Conservation (phyloP, 169 alveolate species). For the Amoebophrya sp. region DNA sequence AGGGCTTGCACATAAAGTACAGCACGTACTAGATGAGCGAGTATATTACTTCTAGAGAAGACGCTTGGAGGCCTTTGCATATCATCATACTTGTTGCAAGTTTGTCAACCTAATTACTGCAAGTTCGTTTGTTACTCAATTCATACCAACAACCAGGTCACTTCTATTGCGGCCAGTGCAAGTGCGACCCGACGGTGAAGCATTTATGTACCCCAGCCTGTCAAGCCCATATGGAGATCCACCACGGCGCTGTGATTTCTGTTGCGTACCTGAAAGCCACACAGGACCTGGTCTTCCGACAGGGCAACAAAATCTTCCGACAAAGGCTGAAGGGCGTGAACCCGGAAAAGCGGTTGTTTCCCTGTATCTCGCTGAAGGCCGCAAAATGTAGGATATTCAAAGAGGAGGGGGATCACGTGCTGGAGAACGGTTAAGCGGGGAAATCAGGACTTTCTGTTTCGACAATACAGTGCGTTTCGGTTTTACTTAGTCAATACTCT, state of each 20-base stretch:
- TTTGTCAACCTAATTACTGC: too few relatives aligned
- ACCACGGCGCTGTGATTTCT: not conserved
- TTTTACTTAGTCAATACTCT: too few relatives aligned
- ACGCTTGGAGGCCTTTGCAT: too few relatives aligned
- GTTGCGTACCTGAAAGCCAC: not conserved
- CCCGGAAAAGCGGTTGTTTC: not conserved
- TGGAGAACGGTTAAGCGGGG: not conserved
- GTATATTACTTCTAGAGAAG: too few relatives aligned
- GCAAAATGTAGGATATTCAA: conserved; percentile 13
- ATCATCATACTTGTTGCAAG: too few relatives aligned
- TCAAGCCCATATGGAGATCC: conserved; percentile 13
- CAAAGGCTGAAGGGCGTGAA: not conserved
- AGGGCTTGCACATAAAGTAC: too few relatives aligned
- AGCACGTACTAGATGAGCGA: too few relatives aligned
- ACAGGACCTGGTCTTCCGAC: not conserved
- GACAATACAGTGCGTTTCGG: too few relatives aligned
- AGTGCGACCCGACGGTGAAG: conserved; percentile 15
- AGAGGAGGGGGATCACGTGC: not conserved
- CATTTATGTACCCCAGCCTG: conserved; percentile 6
- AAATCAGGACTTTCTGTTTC: too few relatives aligned
- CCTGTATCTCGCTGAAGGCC: not conserved
- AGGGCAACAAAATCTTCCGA: not conserved
- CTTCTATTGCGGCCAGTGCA: conserved; percentile 19
- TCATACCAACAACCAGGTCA: not conserved
- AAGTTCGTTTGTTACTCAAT: too few relatives aligned